Evolutionary conservation across 208 protist genomes (phyloP).

Genomic region (Trypanosoma mega): DNA sequence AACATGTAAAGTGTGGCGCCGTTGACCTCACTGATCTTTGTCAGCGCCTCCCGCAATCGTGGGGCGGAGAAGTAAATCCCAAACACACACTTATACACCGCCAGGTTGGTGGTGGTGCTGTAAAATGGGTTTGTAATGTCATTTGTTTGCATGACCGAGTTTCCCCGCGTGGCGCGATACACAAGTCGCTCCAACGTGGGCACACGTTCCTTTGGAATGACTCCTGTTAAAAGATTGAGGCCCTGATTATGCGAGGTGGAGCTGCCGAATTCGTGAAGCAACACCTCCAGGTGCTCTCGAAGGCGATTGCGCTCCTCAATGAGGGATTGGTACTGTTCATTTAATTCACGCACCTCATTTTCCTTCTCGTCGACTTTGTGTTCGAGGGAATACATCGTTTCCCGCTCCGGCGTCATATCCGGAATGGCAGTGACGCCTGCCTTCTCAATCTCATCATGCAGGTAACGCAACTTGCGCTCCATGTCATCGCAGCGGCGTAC

Average conservation of each 20-base stretch:
- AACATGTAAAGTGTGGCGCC: conserved; percentile 94
- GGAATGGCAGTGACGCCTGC: conserved; percentile 54
- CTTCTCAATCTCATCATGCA: conserved; percentile 91
- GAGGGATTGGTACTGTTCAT: conserved; percentile 80
- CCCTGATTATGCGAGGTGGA: conserved; percentile 38
- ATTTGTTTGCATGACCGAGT: conserved; percentile 92
- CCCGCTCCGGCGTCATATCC: conserved; percentile 40
- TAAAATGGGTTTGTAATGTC: conserved; percentile 92
- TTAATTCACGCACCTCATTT: conserved; percentile 91
- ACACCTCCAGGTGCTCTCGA: conserved; percentile 79
- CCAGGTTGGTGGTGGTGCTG: conserved; percentile 75
- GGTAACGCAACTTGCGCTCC: conserved; percentile 94
- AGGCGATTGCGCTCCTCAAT: conserved; percentile 80
- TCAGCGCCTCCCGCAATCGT: conserved; percentile 87
- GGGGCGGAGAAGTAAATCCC: conserved; percentile 97
- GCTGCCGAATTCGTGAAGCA: conserved; percentile 68
- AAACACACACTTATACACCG: conserved; percentile 94
- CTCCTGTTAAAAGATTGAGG: conserved; percentile 93
- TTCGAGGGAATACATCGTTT: conserved; percentile 87
- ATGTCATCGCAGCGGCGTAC: conserved; percentile 97
- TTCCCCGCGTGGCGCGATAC: conserved; percentile 96
- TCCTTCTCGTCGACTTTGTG: conserved; percentile 92
- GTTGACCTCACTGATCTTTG: conserved; percentile 96
- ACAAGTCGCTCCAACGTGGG: conserved; percentile 92
- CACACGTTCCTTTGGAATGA: conserved; percentile 90